Conservation (phyloP, 352 stramenopile species). For the Globisporangium lucens region DNA sequence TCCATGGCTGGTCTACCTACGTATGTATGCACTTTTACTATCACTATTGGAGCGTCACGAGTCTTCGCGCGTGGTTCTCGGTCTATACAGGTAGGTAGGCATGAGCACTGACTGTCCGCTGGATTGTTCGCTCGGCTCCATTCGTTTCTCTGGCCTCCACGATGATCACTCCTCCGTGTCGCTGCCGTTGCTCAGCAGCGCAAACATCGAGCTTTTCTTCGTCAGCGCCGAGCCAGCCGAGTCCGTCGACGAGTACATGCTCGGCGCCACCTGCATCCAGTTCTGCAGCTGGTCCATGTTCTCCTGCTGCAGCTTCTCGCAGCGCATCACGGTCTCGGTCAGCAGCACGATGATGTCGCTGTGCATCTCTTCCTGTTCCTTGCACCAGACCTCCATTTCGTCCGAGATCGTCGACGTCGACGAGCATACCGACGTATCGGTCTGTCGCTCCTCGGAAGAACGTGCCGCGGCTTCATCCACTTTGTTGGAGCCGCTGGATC, state of each 20-base stretch:
- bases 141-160: neutral
- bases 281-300: conserved; percentile 83
- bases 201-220: conserved; percentile 11
- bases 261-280: conserved; percentile 67
- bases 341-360: conserved; percentile 75
- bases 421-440: conserved; percentile 44
- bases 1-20: neutral
- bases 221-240: conserved; percentile 11
- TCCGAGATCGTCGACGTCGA: conserved; percentile 66
- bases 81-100: neutral
- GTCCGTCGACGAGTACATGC: conserved; percentile 22
- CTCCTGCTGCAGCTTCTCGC: conserved; percentile 78
- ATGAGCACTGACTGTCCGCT: neutral
- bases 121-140: neutral
- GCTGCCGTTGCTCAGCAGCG: conserved; percentile 7
- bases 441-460: conserved; percentile 31
- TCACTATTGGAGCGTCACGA: neutral
- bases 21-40: neutral
- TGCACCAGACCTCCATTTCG: conserved; percentile 74
- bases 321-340: conserved; percentile 79
- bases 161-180: conserved; percentile 14
- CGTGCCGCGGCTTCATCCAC: conserved; percentile 11
- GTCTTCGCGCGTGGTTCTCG: neutral
- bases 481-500: neutral
- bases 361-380: conserved; percentile 85